These are phyloP conservation scores for Xylaria sp. DNA, from an alignment of 2,329 filamentous ascomycete genomes.

Conservation along the genomic window DNA sequence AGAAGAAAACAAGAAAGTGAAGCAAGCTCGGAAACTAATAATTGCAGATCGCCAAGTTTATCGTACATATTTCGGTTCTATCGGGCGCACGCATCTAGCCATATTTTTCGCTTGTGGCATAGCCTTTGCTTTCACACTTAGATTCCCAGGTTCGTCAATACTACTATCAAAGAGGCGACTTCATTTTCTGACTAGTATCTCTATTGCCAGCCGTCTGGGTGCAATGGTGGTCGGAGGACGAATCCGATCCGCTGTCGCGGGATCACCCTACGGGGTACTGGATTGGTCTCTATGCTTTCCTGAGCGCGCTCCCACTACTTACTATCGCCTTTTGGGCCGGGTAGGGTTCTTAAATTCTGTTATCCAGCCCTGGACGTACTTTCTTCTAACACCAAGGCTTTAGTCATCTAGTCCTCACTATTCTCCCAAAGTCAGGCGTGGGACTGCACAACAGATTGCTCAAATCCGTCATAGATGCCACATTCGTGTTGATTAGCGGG, in stretches of 20 bases:
- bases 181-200: conserved; percentile 1
- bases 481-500: conserved; percentile 40
- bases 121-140: conserved; percentile 34
- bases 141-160: conserved; percentile 37
- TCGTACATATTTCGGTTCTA: conserved; percentile 37
- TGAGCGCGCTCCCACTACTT: conserved; percentile 33
- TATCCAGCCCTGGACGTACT: neutral
- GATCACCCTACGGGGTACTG: conserved; percentile 35
- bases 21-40: neutral
- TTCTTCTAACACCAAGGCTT: conserved; percentile 56
- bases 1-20: conserved; percentile 5
- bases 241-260: conserved; percentile 30
- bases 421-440: conserved; percentile 56
- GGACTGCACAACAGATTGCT: conserved; percentile 60
- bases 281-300: conserved; percentile 39
- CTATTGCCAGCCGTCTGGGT: conserved; percentile 42
- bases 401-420: conserved; percentile 60
- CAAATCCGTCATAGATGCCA: conserved; percentile 55
- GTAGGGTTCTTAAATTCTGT: conserved; percentile 9
- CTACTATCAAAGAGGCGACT: neutral
- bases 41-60: conserved; percentile 37
- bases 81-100: conserved; percentile 31
- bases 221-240: conserved; percentile 43
- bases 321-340: conserved; percentile 23
- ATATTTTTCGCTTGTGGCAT: conserved; percentile 37